Conservation (phyloP, 2,329 filamentous ascomycete genomes). For the Paecilomyces sp. region DNA sequence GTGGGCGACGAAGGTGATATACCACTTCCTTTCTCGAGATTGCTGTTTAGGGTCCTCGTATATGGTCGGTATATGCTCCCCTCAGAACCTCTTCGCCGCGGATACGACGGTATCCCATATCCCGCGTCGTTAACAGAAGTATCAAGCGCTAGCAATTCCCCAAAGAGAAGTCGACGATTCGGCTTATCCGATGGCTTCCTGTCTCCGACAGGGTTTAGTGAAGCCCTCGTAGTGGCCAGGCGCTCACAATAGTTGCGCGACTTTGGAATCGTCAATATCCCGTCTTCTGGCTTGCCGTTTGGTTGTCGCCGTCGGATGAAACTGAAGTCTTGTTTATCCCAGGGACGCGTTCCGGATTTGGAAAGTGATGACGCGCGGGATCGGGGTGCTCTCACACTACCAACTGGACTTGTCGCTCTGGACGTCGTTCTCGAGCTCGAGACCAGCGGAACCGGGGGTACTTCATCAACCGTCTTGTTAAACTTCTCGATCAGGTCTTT, state of each 20-base stretch:
- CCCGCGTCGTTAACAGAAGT: slow-evolving; percentile 43
- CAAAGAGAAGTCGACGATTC: slow-evolving; percentile 59
- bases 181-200: slow-evolving; percentile 19
- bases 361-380: slow-evolving; percentile 19
- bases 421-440: slow-evolving; percentile 25
- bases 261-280: slow-evolving; percentile 2
- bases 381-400: slow-evolving; percentile 19
- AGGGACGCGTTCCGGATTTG: slow-evolving; percentile 5
- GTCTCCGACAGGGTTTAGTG: slow-evolving; percentile 1
- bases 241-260: background rate
- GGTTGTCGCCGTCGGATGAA: slow-evolving; percentile 5
- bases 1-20: slow-evolving; percentile 58
- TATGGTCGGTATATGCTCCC: slow-evolving; percentile 55
- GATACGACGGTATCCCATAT: slow-evolving; percentile 53
- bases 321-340: slow-evolving; percentile 11
- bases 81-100: slow-evolving; percentile 61
- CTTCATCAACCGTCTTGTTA: slow-evolving; percentile 53
- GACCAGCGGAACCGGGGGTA: slow-evolving; percentile 33
- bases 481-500: slow-evolving; percentile 75
- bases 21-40: slow-evolving; percentile 32
- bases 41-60: slow-evolving; percentile 34
- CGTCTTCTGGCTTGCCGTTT: slow-evolving; percentile 7
- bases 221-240: background rate
- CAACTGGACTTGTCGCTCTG: slow-evolving; percentile 28
- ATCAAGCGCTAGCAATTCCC: slow-evolving; percentile 61